Conservation (phyloP, 1,284 basidiomycete genomes). For the Tetrapyrgos nigripes region DNA sequence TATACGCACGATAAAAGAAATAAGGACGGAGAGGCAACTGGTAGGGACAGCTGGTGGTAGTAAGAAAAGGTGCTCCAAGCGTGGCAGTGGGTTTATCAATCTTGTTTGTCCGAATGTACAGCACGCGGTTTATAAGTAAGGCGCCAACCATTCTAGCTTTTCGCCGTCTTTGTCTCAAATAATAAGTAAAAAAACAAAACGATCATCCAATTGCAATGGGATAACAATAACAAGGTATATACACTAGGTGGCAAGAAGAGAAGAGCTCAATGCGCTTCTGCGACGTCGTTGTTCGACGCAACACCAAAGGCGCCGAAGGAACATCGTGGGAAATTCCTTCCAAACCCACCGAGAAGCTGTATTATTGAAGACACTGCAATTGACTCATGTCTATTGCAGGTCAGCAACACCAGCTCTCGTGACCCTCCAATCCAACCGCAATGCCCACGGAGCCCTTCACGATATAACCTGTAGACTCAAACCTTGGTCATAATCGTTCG, state of each 20-base stretch:
- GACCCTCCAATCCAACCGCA: background rate
- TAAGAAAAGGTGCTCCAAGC: slow-evolving; percentile 51
- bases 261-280: background rate
- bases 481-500: background rate
- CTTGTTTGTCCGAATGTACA: slow-evolving; percentile 8
- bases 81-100: slow-evolving; percentile 13
- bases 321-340: slow-evolving; percentile 4
- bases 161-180: background rate
- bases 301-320: background rate
- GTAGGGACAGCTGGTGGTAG: slow-evolving; percentile 50
- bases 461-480: background rate
- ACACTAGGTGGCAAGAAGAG: background rate
- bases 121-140: slow-evolving; percentile 10
- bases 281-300: background rate
- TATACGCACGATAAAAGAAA: slow-evolving; percentile 16
- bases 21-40: slow-evolving; percentile 1
- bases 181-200: background rate
- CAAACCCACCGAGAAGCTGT: background rate
- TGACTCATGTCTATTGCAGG: background rate
- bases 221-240: background rate
- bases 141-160: background rate
- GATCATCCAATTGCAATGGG: background rate
- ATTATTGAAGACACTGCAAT: background rate
- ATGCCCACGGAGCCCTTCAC: background rate
- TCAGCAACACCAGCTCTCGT: background rate